Evolutionary conservation across 768 basidiomycete genomes (phyloP).

Genomic region (Pleurotus eryngii): DNA sequence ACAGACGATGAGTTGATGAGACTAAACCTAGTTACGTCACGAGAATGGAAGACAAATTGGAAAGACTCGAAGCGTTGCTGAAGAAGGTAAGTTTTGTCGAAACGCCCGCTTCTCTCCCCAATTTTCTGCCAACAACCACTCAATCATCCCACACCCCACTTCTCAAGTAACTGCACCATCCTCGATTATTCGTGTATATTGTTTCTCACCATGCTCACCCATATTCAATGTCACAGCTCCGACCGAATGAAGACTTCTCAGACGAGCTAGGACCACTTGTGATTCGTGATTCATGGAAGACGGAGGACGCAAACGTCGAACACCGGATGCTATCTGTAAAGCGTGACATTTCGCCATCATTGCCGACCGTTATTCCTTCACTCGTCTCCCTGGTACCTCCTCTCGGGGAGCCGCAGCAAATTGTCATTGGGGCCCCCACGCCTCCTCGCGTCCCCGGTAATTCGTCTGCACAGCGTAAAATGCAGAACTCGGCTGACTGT

Average conservation of each 20-base stretch:
- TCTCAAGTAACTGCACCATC: not conserved
- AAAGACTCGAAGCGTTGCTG: constrained; percentile 52
- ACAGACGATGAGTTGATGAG: not conserved
- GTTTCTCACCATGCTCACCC: not conserved
- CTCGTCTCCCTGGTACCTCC: not conserved
- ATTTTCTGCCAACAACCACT: not conserved
- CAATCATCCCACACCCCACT: constrained; percentile 1
- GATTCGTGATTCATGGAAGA: constrained; percentile 63
- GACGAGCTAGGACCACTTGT: constrained; percentile 61
- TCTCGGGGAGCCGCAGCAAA: not conserved
- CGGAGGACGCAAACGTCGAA: constrained; percentile 9
- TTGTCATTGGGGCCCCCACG: not conserved
- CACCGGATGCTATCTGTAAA: not conserved
- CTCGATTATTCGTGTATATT: not conserved
- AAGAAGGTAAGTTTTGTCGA: constrained; percentile 38
- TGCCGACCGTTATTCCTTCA: not conserved
- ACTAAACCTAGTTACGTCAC: constrained; percentile 46
- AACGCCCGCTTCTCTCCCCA: not conserved
- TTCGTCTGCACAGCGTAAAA: not conserved
- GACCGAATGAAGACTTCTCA: constrained; percentile 59
- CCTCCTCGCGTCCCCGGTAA: not conserved
- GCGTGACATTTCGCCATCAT: constrained; percentile 3
- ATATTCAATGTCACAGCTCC: constrained; percentile 39
- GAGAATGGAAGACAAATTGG: constrained; percentile 55
- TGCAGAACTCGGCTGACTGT: not conserved